These are phyloP conservation scores for Anthostomella pinea DNA, from an alignment of 2,329 filamentous ascomycete species.

Conservation along the genomic window DNA sequence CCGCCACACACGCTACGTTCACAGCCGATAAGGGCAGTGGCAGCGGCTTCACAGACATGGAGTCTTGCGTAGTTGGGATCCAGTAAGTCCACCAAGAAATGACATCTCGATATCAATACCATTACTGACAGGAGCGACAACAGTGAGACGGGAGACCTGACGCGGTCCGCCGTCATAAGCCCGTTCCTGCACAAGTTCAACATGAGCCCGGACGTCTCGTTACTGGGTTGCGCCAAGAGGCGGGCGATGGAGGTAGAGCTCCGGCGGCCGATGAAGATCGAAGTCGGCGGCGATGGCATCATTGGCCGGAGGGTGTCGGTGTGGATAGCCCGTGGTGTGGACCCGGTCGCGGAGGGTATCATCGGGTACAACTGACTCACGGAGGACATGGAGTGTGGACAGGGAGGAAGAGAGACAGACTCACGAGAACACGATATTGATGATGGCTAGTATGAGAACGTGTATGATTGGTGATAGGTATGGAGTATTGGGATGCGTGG, in stretches of 20 bases:
- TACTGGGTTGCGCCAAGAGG: slow-evolving; percentile 5
- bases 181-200: slow-evolving; percentile 40
- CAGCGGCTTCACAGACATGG: slow-evolving; percentile 23
- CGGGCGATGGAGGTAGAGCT: slow-evolving; percentile 35
- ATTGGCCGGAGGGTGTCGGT: slow-evolving; percentile 48
- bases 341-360: slow-evolving; percentile 46
- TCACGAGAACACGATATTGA: too few species aligned
- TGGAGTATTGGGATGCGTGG: too few species aligned
- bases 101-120: not conserved
- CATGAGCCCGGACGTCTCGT: slow-evolving; percentile 18
- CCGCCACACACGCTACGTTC: slow-evolving; percentile 44
- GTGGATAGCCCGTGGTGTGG: slow-evolving; percentile 21
- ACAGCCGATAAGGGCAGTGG: slow-evolving; percentile 29
- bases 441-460: too few species aligned
- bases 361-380: slow-evolving; percentile 48
- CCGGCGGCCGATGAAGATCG: slow-evolving; percentile 38
- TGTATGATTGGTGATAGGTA: too few species aligned
- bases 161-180: slow-evolving; percentile 38
- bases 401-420: too few species aligned
- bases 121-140: slow-evolving; percentile 8
- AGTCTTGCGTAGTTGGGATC: slow-evolving; percentile 36
- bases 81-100: slow-evolving; percentile 36
- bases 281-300: slow-evolving; percentile 45
- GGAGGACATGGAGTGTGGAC: too few species aligned
- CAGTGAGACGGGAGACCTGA: slow-evolving; percentile 44